phyloP scores from a whole-genome alignment of 352 stramenopile genomes.

The Phytophthora cactorum region DNA sequence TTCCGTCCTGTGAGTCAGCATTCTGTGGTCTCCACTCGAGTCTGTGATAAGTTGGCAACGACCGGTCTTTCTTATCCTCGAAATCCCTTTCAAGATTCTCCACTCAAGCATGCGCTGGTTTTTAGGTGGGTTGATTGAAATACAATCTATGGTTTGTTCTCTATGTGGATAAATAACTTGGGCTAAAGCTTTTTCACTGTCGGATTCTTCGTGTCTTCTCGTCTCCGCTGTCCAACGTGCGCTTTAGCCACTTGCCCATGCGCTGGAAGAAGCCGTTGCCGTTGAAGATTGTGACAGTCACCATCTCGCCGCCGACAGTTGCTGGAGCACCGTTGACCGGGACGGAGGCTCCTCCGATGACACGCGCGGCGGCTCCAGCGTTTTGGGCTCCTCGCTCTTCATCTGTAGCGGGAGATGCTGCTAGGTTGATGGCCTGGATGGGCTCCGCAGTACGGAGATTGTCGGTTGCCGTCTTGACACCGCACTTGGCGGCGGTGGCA shows the following conservation, averaged over 20 bases:
- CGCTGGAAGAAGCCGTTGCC: slow-evolving; percentile 13
- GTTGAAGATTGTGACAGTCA: slow-evolving; percentile 16
- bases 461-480: slow-evolving; percentile 4
- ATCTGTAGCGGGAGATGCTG: background rate
- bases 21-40: too few relatives aligned
- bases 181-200: slow-evolving; percentile 4
- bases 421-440: background rate
- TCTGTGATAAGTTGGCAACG: too few relatives aligned
- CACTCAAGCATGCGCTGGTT: background rate
- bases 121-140: background rate
- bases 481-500: slow-evolving; percentile 8
- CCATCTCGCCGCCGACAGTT: background rate
- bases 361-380: background rate
- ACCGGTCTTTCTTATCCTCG: too few relatives aligned
- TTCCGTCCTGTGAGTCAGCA: too few relatives aligned
- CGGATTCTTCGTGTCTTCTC: slow-evolving; percentile 10
- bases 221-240: background rate
- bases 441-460: background rate
- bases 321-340: background rate
- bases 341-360: slow-evolving; percentile 1
- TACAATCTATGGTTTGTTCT: slow-evolving; percentile 3
- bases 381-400: slow-evolving; percentile 16
- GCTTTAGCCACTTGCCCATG: slow-evolving; percentile 14
- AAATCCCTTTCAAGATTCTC: too few relatives aligned
- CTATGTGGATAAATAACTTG: slow-evolving; percentile 1